A percentile compares a stretch with the other conserved stretches of the same genome.
phyloP scores from a whole-genome alignment of 371 early-diverging fungal genomes.

The Fennellomyces sp. region DNA sequence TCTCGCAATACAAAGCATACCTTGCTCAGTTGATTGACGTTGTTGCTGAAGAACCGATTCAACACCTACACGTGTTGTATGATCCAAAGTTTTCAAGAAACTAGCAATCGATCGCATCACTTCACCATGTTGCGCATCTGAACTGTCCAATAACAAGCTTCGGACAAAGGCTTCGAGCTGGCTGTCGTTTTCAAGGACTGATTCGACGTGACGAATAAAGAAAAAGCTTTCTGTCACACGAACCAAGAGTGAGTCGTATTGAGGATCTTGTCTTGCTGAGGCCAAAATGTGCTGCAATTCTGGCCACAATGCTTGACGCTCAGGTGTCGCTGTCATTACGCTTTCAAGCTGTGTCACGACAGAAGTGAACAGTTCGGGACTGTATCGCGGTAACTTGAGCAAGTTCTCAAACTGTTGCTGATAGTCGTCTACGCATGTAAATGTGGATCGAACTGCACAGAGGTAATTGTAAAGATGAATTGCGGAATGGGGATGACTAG shows the following conservation, averaged over 20 bases:
- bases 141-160: constrained; percentile 9
- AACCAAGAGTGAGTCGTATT: neutral
- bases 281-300: neutral
- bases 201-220: constrained; percentile 7
- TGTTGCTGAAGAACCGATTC: neutral
- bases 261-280: constrained; percentile 1
- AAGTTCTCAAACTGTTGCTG: neutral
- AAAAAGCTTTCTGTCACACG: constrained; percentile 14
- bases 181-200: neutral
- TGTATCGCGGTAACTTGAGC: neutral
- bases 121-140: constrained; percentile 11
- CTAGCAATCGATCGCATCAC: constrained; percentile 2
- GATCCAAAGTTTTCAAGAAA: constrained; percentile 2
- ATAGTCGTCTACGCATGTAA: neutral
- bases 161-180: constrained; percentile 5
- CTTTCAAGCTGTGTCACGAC: neutral
- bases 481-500: neutral
- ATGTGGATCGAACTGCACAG: neutral
- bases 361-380: neutral
- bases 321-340: neutral
- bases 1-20: neutral
- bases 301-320: neutral
- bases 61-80: neutral
- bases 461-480: neutral
- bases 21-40: neutral